These are phyloP conservation scores for Gossypium thurberi DNA, from an alignment of 345 rosid genomes.

Conservation along the genomic window DNA sequence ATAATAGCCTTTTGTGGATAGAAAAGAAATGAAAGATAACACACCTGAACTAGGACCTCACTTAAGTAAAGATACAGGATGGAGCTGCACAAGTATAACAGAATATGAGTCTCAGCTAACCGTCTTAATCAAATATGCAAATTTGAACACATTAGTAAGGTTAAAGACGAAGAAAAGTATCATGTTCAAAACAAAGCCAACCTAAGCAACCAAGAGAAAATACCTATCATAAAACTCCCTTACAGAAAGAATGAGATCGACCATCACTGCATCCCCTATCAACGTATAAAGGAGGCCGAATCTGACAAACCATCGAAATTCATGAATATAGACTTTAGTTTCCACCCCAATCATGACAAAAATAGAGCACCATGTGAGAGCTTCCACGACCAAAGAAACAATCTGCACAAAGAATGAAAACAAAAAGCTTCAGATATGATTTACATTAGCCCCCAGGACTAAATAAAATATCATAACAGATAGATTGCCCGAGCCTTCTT, in stretches of 20 bases:
- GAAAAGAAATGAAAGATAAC: constrained; percentile 24
- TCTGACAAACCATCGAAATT: constrained; percentile 90
- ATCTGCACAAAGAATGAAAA: constrained; percentile 38
- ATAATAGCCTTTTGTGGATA: background rate
- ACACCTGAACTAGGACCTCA: constrained; percentile 84
- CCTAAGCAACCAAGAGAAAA: constrained; percentile 9
- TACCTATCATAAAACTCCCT: constrained; percentile 70
- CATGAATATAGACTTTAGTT: constrained; percentile 69
- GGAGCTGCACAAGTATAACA: constrained; percentile 48
- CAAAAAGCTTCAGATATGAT: constrained; percentile 8
- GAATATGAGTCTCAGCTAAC: constrained; percentile 20
- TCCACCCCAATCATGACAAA: constrained; percentile 69
- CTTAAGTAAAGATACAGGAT: constrained; percentile 65
- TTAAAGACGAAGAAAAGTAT: background rate
- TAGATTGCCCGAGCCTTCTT: background rate
- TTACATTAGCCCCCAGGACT: background rate
- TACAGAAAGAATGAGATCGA: constrained; percentile 67
- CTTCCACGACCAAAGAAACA: constrained; percentile 61
- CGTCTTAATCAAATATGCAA: background rate
- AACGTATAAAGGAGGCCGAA: constrained; percentile 72
- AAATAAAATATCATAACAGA: background rate
- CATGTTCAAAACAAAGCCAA: background rate
- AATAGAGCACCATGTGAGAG: constrained; percentile 77
- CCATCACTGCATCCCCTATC: constrained; percentile 77
- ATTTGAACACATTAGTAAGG: background rate